Base-by-base conservation (phyloP, 2,329 filamentous ascomycete species). In the Exophiala oligosperma region DNA sequence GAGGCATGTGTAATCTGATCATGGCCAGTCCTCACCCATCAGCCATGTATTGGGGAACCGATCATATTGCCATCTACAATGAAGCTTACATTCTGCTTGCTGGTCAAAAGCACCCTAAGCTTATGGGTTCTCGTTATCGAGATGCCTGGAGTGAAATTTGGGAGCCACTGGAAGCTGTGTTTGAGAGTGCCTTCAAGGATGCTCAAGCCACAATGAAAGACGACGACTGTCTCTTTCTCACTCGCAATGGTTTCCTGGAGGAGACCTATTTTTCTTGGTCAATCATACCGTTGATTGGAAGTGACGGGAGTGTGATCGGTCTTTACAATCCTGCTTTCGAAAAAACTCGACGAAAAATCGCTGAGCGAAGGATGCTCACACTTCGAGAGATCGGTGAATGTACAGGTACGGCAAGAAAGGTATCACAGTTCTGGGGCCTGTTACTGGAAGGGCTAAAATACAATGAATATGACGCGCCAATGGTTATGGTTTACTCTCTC, bases 171-270 rank as follows among this genome's bases (percentile, higher is more conserved):
- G 81, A 85, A 62, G 85, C 85, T 1, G 81, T 89, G 0, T 90
- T 94, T 63, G 77, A 81, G 17, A 84, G 78, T 60, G 90, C 90
- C 0, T 83, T 81, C 71, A 73, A 82, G 40, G 88, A 85, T 3
- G 91, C 90, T 0, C 86, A 92, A 73, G 88, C 90, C 0, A 91
- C 87, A 0, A 90, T 92, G 88, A 93, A 92, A 71, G 86, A 92
- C 64, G 90, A 94, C 66, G 89, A 93, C 62, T 85, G 84, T 56
- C 77, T 93, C 1, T 91, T 92, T 67, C 81, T 94, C 32, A 78
- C 81, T 48, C 83, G 90, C 6, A 83, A 84, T 62, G 65, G 65
- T 11, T 91, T 83, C 61, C 73, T 91, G 1, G 89, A 95, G 71
- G 90, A 94, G 69, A 86, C 88, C 0, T 93, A 90, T 69, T 93